phyloP scores from a whole-genome alignment of 192 early-diverging fungal genomes.

The Podochytrium sp. region DNA sequence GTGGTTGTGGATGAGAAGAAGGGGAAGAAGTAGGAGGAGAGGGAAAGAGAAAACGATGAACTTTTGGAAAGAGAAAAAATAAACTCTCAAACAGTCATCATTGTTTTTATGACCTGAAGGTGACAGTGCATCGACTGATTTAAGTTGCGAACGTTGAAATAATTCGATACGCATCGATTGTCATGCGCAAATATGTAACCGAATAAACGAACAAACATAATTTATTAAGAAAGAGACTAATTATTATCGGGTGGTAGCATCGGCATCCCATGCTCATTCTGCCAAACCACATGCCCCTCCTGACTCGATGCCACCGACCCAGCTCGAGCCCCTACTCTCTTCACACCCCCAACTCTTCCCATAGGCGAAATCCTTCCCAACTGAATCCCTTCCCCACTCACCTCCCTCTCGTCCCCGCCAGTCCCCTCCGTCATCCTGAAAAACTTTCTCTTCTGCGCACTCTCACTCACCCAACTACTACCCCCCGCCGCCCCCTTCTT shows the following conservation, averaged over 20 bases:
- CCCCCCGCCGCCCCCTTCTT: neutral
- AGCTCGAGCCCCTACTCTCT: neutral
- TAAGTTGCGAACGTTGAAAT: too few species aligned
- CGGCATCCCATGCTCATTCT: conserved; percentile 34
- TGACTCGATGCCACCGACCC: neutral
- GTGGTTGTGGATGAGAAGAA: neutral
- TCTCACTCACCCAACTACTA: neutral
- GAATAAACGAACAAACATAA: too few species aligned
- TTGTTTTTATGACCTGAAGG: too few species aligned
- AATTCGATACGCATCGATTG: too few species aligned
- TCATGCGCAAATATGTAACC: too few species aligned
- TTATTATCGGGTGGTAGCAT: neutral
- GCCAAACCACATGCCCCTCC: neutral
- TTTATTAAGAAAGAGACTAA: too few species aligned
- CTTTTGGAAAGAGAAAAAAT: neutral
- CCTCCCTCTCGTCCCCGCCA: neutral
- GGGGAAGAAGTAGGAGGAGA: neutral
- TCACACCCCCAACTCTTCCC: conserved; percentile 58
- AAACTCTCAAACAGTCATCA: too few species aligned
- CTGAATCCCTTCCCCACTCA: neutral
- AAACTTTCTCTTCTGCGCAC: neutral
- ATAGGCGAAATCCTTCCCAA: conserved; percentile 38
- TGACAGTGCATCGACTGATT: too few species aligned
- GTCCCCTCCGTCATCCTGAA: neutral
- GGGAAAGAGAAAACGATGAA: neutral